Conservation (phyloP, 768 basidiomycete genomes). For the Amylocystis lapponica region DNA sequence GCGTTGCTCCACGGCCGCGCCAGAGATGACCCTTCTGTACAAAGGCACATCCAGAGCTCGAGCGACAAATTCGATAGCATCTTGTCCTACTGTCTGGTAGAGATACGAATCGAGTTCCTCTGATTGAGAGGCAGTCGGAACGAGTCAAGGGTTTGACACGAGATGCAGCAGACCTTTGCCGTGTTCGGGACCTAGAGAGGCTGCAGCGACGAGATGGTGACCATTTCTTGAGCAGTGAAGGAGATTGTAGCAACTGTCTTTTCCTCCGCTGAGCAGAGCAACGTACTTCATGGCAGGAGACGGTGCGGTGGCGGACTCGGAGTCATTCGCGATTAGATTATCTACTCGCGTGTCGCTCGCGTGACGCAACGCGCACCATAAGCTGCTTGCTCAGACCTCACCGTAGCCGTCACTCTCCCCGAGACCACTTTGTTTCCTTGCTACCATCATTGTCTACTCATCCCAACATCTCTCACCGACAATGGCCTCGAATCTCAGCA, state of each 20-base stretch:
- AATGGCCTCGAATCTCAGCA: constrained; percentile 28
- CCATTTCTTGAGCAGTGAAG: constrained; percentile 82
- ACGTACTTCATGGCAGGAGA: constrained; percentile 73
- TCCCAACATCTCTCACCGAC: constrained; percentile 33
- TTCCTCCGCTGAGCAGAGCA: constrained; percentile 93
- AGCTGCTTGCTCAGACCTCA: neutral
- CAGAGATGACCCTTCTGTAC: constrained; percentile 74
- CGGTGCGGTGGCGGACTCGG: neutral
- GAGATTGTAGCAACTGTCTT: constrained; percentile 96
- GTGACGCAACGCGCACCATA: neutral
- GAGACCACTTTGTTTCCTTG: constrained; percentile 5
- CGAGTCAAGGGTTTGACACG: constrained; percentile 9
- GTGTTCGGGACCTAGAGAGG: constrained; percentile 75
- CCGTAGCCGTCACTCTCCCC: constrained; percentile 3
- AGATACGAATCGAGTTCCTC: constrained; percentile 98
- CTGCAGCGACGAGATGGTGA: constrained; percentile 83
- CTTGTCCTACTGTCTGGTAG: constrained; percentile 99
- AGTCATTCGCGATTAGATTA: neutral
- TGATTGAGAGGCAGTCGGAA: constrained; percentile 30
- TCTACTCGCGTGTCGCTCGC: neutral
- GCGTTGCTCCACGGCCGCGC: constrained; percentile 73
- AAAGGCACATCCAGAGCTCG: constrained; percentile 82
- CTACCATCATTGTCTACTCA: constrained; percentile 5
- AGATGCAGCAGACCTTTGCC: constrained; percentile 64
- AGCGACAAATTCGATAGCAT: constrained; percentile 84